These are phyloP conservation scores for Coemansia sp. DNA, from an alignment of 192 early-diverging fungal species.

Conservation along the genomic window DNA sequence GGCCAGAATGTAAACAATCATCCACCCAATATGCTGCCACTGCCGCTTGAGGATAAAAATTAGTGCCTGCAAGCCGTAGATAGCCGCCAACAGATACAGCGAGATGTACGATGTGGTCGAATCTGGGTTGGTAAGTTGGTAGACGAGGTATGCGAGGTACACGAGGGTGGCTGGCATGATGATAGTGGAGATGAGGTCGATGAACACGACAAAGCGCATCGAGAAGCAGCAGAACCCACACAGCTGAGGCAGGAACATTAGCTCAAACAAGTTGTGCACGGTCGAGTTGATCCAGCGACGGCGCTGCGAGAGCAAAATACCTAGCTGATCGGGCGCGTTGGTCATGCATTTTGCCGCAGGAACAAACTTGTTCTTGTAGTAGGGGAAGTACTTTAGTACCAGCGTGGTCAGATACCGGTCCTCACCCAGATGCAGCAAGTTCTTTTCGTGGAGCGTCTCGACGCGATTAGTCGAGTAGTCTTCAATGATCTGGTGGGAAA, in stretches of 20 bases:
- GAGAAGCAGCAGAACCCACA: constrained; percentile 98
- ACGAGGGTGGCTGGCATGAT: constrained; percentile 89
- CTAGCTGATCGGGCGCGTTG: constrained; percentile 90
- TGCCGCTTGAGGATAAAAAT: constrained; percentile 86
- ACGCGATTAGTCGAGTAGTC: constrained; percentile 94
- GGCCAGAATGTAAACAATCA: constrained; percentile 92
- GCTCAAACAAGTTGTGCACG: constrained; percentile 96
- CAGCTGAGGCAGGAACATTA: constrained; percentile 85
- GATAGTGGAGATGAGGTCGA: constrained; percentile 90
- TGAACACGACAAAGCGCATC: constrained; percentile 93
- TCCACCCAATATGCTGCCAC: constrained; percentile 94
- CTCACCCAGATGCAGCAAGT: constrained; percentile 96
- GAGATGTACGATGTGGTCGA: constrained; percentile 74
- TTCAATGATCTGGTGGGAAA: constrained; percentile 82
- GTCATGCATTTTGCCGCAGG: constrained; percentile 92
- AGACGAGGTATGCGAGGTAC: constrained; percentile 84
- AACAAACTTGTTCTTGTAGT: constrained; percentile 91
- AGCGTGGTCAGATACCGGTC: constrained; percentile 96
- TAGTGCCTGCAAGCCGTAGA: constrained; percentile 86
- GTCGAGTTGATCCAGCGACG: constrained; percentile 99
- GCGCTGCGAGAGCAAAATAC: constrained; percentile 92
- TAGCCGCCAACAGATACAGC: constrained; percentile 78
- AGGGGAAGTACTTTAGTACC: constrained; percentile 97
- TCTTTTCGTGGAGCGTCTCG: constrained; percentile 98
- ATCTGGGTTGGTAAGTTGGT: constrained; percentile 57